phyloP scores from a whole-genome alignment of 225 moss, liverwort and hornwort genomes.

The Physcomitrium patens region DNA sequence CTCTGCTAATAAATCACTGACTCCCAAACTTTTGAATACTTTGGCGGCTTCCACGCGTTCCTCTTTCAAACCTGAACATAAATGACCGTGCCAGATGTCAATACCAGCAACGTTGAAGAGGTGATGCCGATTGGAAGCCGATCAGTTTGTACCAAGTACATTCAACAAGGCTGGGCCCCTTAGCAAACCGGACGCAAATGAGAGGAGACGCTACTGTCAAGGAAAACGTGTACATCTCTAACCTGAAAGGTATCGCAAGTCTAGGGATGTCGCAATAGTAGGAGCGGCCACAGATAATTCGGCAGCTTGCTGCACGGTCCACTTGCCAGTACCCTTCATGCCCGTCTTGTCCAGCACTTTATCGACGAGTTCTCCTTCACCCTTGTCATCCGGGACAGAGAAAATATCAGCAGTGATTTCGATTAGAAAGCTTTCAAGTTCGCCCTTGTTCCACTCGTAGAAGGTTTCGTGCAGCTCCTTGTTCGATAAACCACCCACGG shows the following conservation, averaged over 20 bases:
- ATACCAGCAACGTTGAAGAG: background rate
- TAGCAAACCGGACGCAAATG: too few species aligned
- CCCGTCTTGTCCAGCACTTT: slow-evolving; percentile 90
- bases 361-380: slow-evolving; percentile 74
- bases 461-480: slow-evolving; percentile 74
- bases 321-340: slow-evolving; percentile 91
- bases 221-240: background rate
- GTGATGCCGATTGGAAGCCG: background rate
- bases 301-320: slow-evolving; percentile 95
- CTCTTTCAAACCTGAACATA: slow-evolving; percentile 68
- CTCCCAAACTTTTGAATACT: slow-evolving; percentile 60
- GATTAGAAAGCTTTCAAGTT: slow-evolving; percentile 82
- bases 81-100: background rate
- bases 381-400: slow-evolving; percentile 69
- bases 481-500: slow-evolving; percentile 76
- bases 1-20: slow-evolving; percentile 52
- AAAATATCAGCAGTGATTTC: slow-evolving; percentile 94
- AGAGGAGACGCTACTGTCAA: too few species aligned
- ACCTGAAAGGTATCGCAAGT: slow-evolving; percentile 78
- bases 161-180: background rate
- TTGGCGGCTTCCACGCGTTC: slow-evolving; percentile 69
- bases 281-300: slow-evolving; percentile 85
- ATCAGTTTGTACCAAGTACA: background rate
- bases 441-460: slow-evolving; percentile 79
- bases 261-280: slow-evolving; percentile 89